Percentiles rank a stretch among this genome's conserved stretches.
phyloP scores from a whole-genome alignment of 139 green algal species.

The Microglena sp. region DNA sequence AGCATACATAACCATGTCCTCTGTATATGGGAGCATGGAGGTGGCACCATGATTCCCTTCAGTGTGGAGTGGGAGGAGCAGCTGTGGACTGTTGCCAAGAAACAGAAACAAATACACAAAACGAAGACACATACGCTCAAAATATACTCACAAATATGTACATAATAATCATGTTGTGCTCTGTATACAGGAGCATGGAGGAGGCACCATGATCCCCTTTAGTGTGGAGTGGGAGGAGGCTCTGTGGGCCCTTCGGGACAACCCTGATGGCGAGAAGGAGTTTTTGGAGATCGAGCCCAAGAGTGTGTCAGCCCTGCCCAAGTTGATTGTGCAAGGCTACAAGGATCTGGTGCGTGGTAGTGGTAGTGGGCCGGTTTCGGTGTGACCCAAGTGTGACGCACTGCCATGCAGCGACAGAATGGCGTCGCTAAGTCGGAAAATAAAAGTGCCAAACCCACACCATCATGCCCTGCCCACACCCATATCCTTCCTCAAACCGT shows the following conservation, averaged over 20 bases:
- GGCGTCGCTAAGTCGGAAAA: no score
- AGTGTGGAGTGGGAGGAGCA: conserved; percentile 25
- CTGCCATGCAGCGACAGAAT: no score
- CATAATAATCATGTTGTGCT: conserved; percentile 16
- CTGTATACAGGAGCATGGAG: conserved; percentile 26
- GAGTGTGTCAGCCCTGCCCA: conserved; percentile 20
- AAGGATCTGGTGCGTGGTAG: conserved; percentile 23
- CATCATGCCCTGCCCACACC: no score
- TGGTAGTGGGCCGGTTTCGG: no score
- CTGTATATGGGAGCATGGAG: conserved; percentile 60
- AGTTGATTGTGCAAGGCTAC: conserved; percentile 61
- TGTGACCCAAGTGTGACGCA: no score
- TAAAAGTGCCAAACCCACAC: no score
- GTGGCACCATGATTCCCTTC: conserved; percentile 26
- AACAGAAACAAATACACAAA: no score
- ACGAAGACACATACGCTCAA: no score
- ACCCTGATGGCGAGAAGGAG: conserved; percentile 15
- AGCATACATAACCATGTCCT: no score
- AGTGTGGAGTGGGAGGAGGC: conserved; percentile 25
- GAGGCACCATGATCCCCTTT: conserved; percentile 26
- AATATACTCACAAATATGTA: conserved; percentile 70
- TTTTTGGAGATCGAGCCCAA: conserved; percentile 17
- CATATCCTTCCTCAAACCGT: no score
- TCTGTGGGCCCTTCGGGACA: conserved; percentile 21
- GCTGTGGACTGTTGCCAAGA: no score